Evolutionary conservation across 208 protist species (phyloP).

Genomic region (Crithidia sp.): DNA sequence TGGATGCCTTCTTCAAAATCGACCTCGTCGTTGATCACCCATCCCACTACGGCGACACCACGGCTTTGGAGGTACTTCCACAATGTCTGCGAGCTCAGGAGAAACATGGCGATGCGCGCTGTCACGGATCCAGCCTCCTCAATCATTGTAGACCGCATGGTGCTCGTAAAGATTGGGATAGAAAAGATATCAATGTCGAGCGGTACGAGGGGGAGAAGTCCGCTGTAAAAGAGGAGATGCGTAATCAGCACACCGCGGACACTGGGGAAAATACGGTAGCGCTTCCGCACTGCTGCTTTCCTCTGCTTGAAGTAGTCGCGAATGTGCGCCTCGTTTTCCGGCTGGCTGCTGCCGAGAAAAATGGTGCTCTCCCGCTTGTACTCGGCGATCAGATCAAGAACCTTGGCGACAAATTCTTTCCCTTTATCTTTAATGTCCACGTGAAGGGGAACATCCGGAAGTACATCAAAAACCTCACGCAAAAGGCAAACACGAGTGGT

Average conservation of each 20-base stretch:
- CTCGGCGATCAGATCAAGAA: conserved; percentile 69
- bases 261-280: conserved; percentile 65
- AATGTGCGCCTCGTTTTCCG: conserved; percentile 51
- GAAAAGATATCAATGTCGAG: conserved; percentile 79
- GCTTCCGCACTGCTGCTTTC: conserved; percentile 39
- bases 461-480: conserved; percentile 68
- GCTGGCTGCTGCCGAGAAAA: conserved; percentile 74
- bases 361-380: conserved; percentile 58
- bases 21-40: conserved; percentile 74
- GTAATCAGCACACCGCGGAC: conserved; percentile 48
- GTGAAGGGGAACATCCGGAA: conserved; percentile 66
- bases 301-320: conserved; percentile 51
- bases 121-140: conserved; percentile 28
- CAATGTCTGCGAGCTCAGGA: conserved; percentile 62
- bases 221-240: conserved; percentile 65
- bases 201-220: conserved; percentile 63
- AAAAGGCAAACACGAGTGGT: conserved; percentile 69
- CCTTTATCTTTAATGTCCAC: conserved; percentile 77
- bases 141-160: conserved; percentile 33
- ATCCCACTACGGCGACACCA: conserved; percentile 73
- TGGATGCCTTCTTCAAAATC: conserved; percentile 60
- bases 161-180: conserved; percentile 67
- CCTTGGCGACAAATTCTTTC: conserved; percentile 44
- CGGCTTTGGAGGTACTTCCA: conserved; percentile 79
- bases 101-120: conserved; percentile 25